phyloP scores from a whole-genome alignment of 208 protist species.

The Trypanosomatidae sp. region DNA sequence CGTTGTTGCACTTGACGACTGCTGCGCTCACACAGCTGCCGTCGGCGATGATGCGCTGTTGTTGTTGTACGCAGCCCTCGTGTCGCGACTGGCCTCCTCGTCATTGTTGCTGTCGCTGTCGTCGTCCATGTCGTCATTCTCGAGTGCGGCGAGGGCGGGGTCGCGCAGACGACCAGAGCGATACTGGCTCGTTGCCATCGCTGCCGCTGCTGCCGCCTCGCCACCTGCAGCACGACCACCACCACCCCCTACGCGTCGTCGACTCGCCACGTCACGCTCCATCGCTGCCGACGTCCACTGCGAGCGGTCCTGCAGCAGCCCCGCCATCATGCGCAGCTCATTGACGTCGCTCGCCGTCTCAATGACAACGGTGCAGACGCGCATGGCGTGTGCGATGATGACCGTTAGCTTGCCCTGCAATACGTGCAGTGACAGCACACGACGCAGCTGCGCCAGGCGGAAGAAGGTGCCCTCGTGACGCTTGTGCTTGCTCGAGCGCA shows the following conservation, averaged over 20 bases:
- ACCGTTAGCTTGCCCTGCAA: slow-evolving; percentile 57
- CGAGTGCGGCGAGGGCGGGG: slow-evolving; percentile 1
- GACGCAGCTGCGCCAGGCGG: slow-evolving; percentile 21
- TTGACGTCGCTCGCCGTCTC: slow-evolving; percentile 41
- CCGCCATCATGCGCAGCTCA: slow-evolving; percentile 50
- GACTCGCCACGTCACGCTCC: slow-evolving; percentile 47
- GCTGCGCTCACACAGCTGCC: not conserved
- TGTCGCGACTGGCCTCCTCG: not conserved
- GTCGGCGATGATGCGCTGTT: not conserved
- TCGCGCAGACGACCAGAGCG: slow-evolving; percentile 2
- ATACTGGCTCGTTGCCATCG: not conserved
- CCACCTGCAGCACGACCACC: slow-evolving; percentile 1
- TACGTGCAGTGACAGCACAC: slow-evolving; percentile 32
- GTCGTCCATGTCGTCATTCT: not conserved
- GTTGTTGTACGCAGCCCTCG: not conserved
- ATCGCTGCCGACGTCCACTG: slow-evolving; percentile 43
- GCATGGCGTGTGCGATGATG: slow-evolving; percentile 31
- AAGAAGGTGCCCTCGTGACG: slow-evolving; percentile 64
- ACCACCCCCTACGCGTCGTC: not conserved
- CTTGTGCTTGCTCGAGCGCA: slow-evolving; percentile 47
- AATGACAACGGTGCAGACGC: slow-evolving; percentile 53
- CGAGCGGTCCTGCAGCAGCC: slow-evolving; percentile 25
- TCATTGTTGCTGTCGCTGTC: slow-evolving; percentile 2
- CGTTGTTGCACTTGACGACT: not conserved
- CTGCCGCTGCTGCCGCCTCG: not conserved